These are phyloP conservation scores for Penicillium sp. DNA, from an alignment of 2,329 filamentous ascomycete species.

Conservation along the genomic window DNA sequence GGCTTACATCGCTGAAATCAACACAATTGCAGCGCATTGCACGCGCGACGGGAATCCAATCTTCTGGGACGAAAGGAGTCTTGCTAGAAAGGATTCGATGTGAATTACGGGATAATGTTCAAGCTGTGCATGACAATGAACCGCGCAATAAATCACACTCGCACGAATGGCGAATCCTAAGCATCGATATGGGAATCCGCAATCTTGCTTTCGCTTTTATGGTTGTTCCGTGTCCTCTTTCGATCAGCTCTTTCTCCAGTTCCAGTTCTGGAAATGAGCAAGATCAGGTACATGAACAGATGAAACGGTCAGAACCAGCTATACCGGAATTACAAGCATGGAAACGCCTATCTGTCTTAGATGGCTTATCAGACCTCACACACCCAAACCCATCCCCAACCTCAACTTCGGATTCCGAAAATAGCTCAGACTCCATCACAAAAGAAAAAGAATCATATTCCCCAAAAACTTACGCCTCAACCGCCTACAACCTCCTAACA, in stretches of 20 bases:
- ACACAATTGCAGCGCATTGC: conserved; percentile 61
- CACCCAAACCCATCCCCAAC: background rate
- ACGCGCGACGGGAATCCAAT: conserved; percentile 60
- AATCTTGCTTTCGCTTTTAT: conserved; percentile 76
- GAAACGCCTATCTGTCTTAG: conserved; percentile 41
- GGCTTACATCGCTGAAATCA: conserved; percentile 50
- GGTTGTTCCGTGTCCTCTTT: conserved; percentile 29
- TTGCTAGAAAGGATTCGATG: conserved; percentile 54
- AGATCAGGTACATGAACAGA: background rate
- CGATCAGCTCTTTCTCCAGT: background rate
- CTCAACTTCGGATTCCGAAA: conserved; percentile 6
- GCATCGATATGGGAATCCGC: conserved; percentile 81
- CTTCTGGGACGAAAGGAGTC: conserved; percentile 60
- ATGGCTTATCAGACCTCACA: conserved; percentile 1
- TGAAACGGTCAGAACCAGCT: background rate
- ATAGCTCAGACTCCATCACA: background rate
- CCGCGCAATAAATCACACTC: background rate
- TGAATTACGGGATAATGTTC: conserved; percentile 12
- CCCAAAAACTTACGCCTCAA: conserved; percentile 54
- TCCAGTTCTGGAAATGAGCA: background rate
- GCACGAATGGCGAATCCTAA: conserved; percentile 58
- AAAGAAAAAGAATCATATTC: background rate
- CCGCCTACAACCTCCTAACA: conserved; percentile 58
- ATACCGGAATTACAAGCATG: conserved; percentile 38
- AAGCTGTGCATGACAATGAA: background rate